These are phyloP conservation scores for Glebionis coronaria DNA, from an alignment of 129 eudicot genomes.

Conservation along the genomic window DNA sequence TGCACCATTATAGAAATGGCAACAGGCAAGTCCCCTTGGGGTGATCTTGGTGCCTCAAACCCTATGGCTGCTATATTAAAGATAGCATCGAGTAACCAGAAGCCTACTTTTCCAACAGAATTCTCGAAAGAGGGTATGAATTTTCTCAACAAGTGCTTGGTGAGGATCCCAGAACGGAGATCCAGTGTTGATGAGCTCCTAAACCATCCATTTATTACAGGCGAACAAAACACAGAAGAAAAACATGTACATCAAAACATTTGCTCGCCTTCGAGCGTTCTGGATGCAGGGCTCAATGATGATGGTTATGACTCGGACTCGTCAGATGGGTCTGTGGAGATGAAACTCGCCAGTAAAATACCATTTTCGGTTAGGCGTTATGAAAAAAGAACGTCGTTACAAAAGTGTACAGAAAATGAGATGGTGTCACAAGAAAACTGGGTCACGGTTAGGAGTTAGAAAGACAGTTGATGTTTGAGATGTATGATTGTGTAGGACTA, in stretches of 20 bases:
- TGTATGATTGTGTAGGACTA: slow-evolving; percentile 31
- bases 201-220: slow-evolving; percentile 52
- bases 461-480: slow-evolving; percentile 17
- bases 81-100: slow-evolving; percentile 45
- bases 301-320: slow-evolving; percentile 34
- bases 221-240: slow-evolving; percentile 14
- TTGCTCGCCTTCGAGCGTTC: slow-evolving; percentile 55
- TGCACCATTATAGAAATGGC: slow-evolving; percentile 83
- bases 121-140: slow-evolving; percentile 54
- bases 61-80: slow-evolving; percentile 49
- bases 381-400: slow-evolving; percentile 17
- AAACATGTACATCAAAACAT: slow-evolving; percentile 9
- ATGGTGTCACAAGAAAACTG: slow-evolving; percentile 47
- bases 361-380: slow-evolving; percentile 33
- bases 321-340: slow-evolving; percentile 22
- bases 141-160: slow-evolving; percentile 59
- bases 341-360: slow-evolving; percentile 21
- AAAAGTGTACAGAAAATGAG: slow-evolving; percentile 20
- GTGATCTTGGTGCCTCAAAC: slow-evolving; percentile 29
- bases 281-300: slow-evolving; percentile 37
- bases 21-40: slow-evolving; percentile 61
- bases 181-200: slow-evolving; percentile 44
- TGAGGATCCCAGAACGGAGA: slow-evolving; percentile 46
- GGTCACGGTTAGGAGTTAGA: slow-evolving; percentile 56
- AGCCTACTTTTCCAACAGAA: slow-evolving; percentile 43